Evolutionary conservation across 1,284 basidiomycete genomes (phyloP), one percentile per base, ranked within the genome.

Genomic region (Dichomitus squalens): DNA sequence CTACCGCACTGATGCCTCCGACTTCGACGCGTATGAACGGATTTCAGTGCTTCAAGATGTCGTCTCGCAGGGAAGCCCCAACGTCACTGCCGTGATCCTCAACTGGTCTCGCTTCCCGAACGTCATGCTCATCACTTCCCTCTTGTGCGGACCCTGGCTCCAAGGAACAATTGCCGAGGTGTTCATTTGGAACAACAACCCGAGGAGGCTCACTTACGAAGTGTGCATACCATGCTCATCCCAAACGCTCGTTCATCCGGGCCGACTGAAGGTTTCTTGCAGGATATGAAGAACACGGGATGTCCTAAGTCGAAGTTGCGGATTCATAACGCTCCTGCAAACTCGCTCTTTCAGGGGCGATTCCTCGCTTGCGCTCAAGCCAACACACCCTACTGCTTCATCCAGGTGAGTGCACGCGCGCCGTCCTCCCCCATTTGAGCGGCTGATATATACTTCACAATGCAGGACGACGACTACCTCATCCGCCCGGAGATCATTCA

Each of bases 381-480:
- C 0, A 70, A 69, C 6, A 84, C 84, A 1, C 72, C 72, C 33
- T 84, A 79, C 63, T 88, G 85, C 68, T 88, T 87, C 66, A 76
- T 87, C 44, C 87, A 88, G 73, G 86, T 83, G 58, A 21, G 71
- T 40, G 16, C 11, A 9, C 36, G 27, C 49, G 21, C 27, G n/a
- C 7, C 4, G 20, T 33, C 29, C 6, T 20, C 9, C 18, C 16
- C 7, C 21, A 11, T 34, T 23, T 31, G 18, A 31, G 25, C 21
- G 3, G 14, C 35, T 48, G 2, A 35, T 40, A 41, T 52, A 49
- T 29, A 54, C 33, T 58, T 27, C 40, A 12, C 43, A n/a, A 18
- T 18, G 21, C 55, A 88, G 86, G 87, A 89, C 64, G 87, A 90
- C 66, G 87, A 88, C 69, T 89, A 84, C 64, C 72, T 88, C 18